Conservation (phyloP, 192 early-diverging fungal species). For the Coemansia sp. region DNA sequence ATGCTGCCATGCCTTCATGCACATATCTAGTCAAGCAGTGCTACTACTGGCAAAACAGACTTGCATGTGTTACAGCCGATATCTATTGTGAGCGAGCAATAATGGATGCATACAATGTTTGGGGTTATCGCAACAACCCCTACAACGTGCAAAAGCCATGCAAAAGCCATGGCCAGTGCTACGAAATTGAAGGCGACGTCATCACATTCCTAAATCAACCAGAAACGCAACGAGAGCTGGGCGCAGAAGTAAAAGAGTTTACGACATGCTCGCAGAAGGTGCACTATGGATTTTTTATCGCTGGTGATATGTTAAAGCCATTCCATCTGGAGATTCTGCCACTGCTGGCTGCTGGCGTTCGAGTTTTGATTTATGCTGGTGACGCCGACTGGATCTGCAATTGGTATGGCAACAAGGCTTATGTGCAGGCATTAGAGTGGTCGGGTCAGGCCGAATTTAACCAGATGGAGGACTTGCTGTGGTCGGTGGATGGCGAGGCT, state of each 20-base stretch:
- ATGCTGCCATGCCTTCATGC: constrained; percentile 73
- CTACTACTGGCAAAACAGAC: constrained; percentile 79
- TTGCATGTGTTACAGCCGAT: constrained; percentile 80
- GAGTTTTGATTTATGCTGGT: constrained; percentile 88
- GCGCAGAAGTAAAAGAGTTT: constrained; percentile 70
- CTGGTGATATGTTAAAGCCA: constrained; percentile 90
- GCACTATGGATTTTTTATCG: constrained; percentile 75
- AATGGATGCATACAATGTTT: constrained; percentile 60
- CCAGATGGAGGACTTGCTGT: constrained; percentile 67
- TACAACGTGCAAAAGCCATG: constrained; percentile 94
- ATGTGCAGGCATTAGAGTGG: constrained; percentile 89
- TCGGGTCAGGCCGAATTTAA: constrained; percentile 70
- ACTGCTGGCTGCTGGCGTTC: constrained; percentile 79
- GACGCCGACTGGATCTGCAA: constrained; percentile 96
- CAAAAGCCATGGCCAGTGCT: constrained; percentile 83
- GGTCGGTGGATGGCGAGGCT: constrained; percentile 64
- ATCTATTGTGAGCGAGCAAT: constrained; percentile 89
- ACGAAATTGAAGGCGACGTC: constrained; percentile 79
- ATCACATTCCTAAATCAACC: constrained; percentile 76
- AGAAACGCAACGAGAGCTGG: constrained; percentile 73
- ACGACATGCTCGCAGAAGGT: constrained; percentile 85
- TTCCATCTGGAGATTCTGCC: constrained; percentile 67
- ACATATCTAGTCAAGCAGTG: constrained; percentile 74
- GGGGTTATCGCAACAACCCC: constrained; percentile 82
- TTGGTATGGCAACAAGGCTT: constrained; percentile 89